A percentile compares a stretch with the other conserved stretches of the same genome.
These are phyloP conservation scores for Grammothele lineata DNA, from an alignment of 768 basidiomycete species.

Conservation along the genomic window DNA sequence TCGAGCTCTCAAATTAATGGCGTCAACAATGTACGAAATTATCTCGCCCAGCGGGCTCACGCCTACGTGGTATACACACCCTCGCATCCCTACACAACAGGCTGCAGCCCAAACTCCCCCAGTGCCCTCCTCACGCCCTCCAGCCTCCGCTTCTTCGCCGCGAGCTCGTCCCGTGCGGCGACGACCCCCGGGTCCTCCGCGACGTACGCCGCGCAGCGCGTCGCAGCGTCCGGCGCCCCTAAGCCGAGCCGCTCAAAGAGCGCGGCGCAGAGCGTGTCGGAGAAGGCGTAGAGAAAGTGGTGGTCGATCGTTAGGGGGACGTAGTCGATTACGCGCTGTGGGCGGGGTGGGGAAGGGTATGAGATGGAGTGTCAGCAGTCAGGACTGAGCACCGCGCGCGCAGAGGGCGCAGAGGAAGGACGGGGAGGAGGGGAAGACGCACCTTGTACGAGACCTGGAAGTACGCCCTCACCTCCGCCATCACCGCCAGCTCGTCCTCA, in stretches of 20 bases:
- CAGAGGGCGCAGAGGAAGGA: too few species aligned
- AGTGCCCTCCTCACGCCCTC: constrained; percentile 22
- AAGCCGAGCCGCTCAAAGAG: constrained; percentile 25
- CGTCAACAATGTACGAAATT: too few species aligned
- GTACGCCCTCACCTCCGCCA: constrained; percentile 70
- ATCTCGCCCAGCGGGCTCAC: too few species aligned
- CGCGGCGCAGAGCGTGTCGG: constrained; percentile 14
- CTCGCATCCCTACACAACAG: neutral
- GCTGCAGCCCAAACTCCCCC: constrained; percentile 18
- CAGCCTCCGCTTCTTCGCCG: constrained; percentile 18
- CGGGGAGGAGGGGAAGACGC: too few species aligned
- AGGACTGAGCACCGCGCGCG: constrained; percentile 27
- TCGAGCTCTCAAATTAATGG: neutral
- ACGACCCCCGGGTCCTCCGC: constrained; percentile 26
- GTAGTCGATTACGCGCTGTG: constrained; percentile 38
- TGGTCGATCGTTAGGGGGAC: constrained; percentile 41
- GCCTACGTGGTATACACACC: too few species aligned
- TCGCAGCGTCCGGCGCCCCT: constrained; percentile 12
- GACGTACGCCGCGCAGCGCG: constrained; percentile 22
- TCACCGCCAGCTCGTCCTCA: constrained; percentile 56
- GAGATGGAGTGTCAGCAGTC: constrained; percentile 14
- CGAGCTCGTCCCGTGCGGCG: constrained; percentile 18
- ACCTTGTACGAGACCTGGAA: constrained; percentile 53
- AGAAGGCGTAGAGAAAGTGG: constrained; percentile 39
- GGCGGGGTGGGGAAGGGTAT: neutral